Evolutionary conservation across 257 asterid species (phyloP), one percentile per base, ranked within the genome.

Genomic region (Thymus mandschuricus): DNA sequence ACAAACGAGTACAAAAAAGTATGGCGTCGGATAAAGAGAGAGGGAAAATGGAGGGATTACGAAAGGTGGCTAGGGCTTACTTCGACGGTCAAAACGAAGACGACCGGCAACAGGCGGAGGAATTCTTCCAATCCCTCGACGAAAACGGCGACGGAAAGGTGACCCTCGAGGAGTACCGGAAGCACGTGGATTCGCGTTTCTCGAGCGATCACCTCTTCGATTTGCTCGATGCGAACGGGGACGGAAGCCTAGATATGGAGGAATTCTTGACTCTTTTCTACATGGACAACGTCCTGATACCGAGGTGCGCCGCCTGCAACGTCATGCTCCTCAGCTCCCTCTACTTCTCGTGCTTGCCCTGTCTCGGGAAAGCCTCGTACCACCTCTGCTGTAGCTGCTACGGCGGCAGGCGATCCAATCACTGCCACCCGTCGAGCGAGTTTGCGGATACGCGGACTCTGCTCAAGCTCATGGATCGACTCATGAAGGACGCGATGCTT

Each of bases 191-290:
- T 3, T 7, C 63, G 9, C 21, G 33, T 10, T 9, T 57, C 15
- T 10, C 41, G 41, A 57, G 35, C 4, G 43, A 30, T 15, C 33
- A 57, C 0, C 9, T 57, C 10, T 57, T 57, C 63, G 11, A 1
- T 40, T 8, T 3, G 7, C 15, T 57, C n/a, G 63, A 57, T 5
- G 5, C 7, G 13, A 57, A 57, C 21, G 63, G 63, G 3, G 63
- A 57, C 10, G 12, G 12, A 30, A 57, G 41, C 63, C 35, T 57
- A 10, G 41, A 57, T 10, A 29, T 57, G 12, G 38, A 57, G 3
- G 63, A 57, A 31, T 30, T 30, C 33, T 4, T 57, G 63, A 41
- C 41, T 30, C 63, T 57, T 57, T 57, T 29, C 21, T 57, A 57
- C 63, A 57, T 57, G 63, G 35, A 30, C 41, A 57, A 57, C 12